Percentiles rank a stretch among this genome's conserved stretches.
Evolutionary conservation across 225 moss, liverwort and hornwort species (phyloP).

Genomic region (Ulota crispa): DNA sequence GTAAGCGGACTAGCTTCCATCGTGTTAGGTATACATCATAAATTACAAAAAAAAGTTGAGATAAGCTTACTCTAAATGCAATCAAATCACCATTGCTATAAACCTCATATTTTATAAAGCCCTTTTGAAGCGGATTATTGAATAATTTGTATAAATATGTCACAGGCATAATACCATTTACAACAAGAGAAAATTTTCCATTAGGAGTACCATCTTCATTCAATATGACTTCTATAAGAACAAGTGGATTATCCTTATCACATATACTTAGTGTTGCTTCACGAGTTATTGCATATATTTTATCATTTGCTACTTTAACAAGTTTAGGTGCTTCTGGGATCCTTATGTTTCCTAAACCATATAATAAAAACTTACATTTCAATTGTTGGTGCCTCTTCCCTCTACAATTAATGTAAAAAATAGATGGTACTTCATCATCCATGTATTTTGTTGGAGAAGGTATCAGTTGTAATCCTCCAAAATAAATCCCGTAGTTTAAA

Average conservation of each 20-base stretch:
- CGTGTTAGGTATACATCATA: slow-evolving; percentile 21
- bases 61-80: slow-evolving; percentile 33
- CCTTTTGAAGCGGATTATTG: not conserved
- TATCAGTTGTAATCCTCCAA: slow-evolving; percentile 29
- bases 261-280: not conserved
- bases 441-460: not conserved
- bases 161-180: slow-evolving; percentile 36
- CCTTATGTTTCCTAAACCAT: slow-evolving; percentile 7
- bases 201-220: slow-evolving; percentile 38
- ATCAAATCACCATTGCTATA: slow-evolving; percentile 32
- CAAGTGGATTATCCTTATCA: not conserved
- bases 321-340: slow-evolving; percentile 44
- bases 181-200: slow-evolving; percentile 27
- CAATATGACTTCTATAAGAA: slow-evolving; percentile 36
- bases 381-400: slow-evolving; percentile 19
- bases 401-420: slow-evolving; percentile 39
- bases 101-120: slow-evolving; percentile 28
- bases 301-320: slow-evolving; percentile 26
- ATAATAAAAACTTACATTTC: slow-evolving; percentile 19
- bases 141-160: slow-evolving; percentile 22
- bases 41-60: slow-evolving; percentile 24
- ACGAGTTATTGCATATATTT: slow-evolving; percentile 38
- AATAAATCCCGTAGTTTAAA: slow-evolving; percentile 40
- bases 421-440: slow-evolving; percentile 14
- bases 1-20: slow-evolving; percentile 23